Conservation (phyloP, 2,329 filamentous ascomycete species). For the Aspergillus tanneri region DNA sequence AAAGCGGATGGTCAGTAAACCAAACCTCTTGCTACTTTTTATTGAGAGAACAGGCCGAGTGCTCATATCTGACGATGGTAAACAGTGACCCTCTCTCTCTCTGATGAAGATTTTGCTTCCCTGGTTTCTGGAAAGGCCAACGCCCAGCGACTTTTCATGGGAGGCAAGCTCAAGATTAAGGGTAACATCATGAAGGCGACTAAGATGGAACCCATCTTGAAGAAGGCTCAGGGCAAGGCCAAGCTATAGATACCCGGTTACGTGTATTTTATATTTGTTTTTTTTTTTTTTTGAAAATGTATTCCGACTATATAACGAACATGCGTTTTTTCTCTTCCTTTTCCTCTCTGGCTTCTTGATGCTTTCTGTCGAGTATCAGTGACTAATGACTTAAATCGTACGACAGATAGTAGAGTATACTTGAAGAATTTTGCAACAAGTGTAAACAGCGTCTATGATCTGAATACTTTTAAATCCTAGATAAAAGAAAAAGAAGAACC, state of each 20-base stretch:
- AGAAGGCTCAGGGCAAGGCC: conserved; percentile 79
- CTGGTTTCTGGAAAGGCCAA: conserved; percentile 86
- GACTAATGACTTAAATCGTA: no score
- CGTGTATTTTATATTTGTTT: no score
- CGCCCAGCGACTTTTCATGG: conserved; percentile 94
- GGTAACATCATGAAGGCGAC: conserved; percentile 98
- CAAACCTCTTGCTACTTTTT: background rate
- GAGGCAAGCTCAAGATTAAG: conserved; percentile 97
- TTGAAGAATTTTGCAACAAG: no score
- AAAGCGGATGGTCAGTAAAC: conserved; percentile 73
- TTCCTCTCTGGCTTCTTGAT: no score
- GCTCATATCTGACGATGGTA: background rate
- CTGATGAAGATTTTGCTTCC: conserved; percentile 81
- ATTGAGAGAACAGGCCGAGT: background rate
- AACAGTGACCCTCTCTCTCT: conserved; percentile 78
- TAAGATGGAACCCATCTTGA: conserved; percentile 89
- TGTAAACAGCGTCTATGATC: no score
- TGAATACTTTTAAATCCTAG: no score
- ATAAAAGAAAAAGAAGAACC: no score
- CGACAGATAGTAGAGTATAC: no score
- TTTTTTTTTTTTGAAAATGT: no score
- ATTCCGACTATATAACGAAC: no score
- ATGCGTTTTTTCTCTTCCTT: no score
- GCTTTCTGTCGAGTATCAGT: no score
- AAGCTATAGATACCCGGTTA: conserved; percentile 65